phyloP scores from a whole-genome alignment of 345 rosid species.

The Gossypium thurberi region DNA sequence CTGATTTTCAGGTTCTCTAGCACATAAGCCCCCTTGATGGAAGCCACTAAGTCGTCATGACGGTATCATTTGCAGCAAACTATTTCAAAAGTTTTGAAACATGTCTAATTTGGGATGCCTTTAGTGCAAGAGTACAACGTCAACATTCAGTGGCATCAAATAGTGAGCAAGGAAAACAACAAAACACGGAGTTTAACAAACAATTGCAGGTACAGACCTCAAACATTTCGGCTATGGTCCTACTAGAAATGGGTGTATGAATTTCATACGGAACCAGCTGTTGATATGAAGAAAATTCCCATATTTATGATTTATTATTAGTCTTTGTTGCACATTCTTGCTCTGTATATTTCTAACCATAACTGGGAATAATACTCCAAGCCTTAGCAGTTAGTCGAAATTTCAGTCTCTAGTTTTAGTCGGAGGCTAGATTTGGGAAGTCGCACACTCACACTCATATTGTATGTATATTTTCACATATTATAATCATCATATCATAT shows the following conservation, averaged over 20 bases:
- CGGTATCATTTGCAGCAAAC: not conserved
- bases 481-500: too few relatives aligned
- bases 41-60: not conserved
- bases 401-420: too few relatives aligned
- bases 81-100: not conserved
- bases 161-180: not conserved
- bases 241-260: not conserved
- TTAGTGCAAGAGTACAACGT: not conserved
- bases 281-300: not conserved
- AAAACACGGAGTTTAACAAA: not conserved
- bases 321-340: not conserved
- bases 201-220: not conserved
- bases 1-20: not conserved
- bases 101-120: not conserved
- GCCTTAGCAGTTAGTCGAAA: too few relatives aligned
- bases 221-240: not conserved
- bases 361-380: too few relatives aligned
- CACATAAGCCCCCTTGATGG: not conserved
- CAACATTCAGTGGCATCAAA: not conserved
- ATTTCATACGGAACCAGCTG: not conserved
- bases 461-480: too few relatives aligned
- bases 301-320: not conserved
- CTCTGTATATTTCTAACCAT: not conserved
- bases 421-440: too few relatives aligned
- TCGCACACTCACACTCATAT: too few relatives aligned